Conservation (phyloP, 1,284 basidiomycete species). For the Ceratobasidium sp. region DNA sequence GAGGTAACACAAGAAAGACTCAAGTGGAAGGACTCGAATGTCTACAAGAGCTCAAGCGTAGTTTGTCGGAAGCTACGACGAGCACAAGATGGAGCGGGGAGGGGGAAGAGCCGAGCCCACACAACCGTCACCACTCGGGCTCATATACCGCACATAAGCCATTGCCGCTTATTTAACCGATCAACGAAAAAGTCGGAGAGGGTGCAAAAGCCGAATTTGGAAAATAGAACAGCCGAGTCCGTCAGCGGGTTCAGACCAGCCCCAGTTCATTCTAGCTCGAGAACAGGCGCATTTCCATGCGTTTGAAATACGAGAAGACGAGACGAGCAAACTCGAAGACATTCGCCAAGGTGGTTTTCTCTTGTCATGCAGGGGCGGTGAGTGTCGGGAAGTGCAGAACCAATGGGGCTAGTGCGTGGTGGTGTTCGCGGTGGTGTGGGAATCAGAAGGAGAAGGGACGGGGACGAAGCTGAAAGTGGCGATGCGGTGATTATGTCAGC, state of each 20-base stretch:
- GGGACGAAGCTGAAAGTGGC: background rate
- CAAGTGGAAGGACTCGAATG: no score
- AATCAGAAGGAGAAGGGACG: background rate
- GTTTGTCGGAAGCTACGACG: no score
- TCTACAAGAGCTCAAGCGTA: no score
- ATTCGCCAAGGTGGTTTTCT: background rate
- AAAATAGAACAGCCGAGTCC: background rate
- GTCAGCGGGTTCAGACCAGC: background rate
- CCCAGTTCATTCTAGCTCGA: conserved; percentile 4
- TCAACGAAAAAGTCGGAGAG: background rate
- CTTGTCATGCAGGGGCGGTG: background rate
- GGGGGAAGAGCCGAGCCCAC: background rate
- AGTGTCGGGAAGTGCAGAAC: background rate
- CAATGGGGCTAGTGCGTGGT: no score
- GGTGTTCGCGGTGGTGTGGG: background rate
- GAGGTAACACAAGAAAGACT: background rate
- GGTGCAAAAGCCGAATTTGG: background rate
- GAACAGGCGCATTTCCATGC: background rate
- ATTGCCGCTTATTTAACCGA: conserved; percentile 11
- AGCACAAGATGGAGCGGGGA: background rate
- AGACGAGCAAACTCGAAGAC: background rate
- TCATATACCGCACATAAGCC: background rate
- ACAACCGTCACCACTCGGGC: background rate
- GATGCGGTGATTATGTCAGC: background rate
- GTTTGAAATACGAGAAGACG: background rate